These are phyloP conservation scores for Tuber magnatum DNA, from an alignment of 495 filamentous ascomycete genomes.

Conservation along the genomic window DNA sequence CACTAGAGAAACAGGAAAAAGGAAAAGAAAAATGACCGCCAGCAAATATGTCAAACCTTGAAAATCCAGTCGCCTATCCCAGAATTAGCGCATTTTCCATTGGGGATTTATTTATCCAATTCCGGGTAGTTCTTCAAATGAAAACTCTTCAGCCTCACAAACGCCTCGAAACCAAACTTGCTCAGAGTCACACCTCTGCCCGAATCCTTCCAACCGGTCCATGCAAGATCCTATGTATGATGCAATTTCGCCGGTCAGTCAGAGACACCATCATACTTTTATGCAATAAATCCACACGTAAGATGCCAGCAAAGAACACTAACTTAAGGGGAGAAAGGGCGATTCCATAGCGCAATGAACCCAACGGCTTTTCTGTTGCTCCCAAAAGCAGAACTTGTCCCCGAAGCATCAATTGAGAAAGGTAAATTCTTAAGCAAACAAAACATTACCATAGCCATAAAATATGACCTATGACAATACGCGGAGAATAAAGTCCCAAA, in stretches of 20 bases:
- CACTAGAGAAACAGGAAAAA: background rate
- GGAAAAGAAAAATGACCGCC: background rate
- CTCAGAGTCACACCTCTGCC: constrained; percentile 86
- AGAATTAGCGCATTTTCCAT: background rate
- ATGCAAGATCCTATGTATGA: constrained; percentile 71
- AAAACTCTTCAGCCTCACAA: constrained; percentile 91
- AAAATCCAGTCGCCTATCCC: background rate
- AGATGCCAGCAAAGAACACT: background rate
- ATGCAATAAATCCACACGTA: constrained; percentile 19
- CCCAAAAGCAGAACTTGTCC: constrained; percentile 12
- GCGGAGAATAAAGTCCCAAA: background rate
- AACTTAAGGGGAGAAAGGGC: background rate
- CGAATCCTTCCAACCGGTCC: constrained; percentile 97
- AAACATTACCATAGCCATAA: background rate
- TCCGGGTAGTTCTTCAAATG: constrained; percentile 86
- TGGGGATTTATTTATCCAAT: constrained; percentile 32
- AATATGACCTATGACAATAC: background rate
- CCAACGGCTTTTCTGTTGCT: background rate
- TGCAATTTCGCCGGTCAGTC: constrained; percentile 18
- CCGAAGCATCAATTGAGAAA: background rate
- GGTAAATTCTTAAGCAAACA: constrained; percentile 4
- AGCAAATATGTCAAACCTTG: background rate
- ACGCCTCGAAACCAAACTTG: constrained; percentile 86
- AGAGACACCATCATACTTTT: constrained; percentile 22
- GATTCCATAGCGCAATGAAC: background rate